A percentile compares a stretch with the other conserved stretches of the same genome.
Conservation (phyloP, 805 yeast genomes). For the Metschnikowia gelsemii region DNA sequence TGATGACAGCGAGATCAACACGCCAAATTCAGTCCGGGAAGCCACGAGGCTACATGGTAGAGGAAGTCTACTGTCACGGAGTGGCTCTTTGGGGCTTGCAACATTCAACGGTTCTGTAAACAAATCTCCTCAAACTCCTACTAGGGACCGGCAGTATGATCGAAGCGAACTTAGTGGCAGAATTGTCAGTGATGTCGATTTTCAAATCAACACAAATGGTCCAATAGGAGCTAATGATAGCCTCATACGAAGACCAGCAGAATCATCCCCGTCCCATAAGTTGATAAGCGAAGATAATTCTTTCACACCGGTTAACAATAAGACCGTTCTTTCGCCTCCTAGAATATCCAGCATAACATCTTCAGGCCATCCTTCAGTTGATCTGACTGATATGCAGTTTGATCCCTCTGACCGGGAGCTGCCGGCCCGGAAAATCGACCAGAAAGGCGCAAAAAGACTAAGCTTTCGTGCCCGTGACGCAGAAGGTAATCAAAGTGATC, state of each 20-base stretch:
- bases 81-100: neutral
- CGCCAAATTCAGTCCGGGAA: constrained; percentile 7
- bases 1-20: constrained; percentile 7
- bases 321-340: constrained; percentile 5
- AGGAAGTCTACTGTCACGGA: neutral
- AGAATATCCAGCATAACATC: neutral
- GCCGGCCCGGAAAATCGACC: constrained; percentile 10
- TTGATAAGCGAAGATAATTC: constrained; percentile 27
- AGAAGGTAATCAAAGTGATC: neutral
- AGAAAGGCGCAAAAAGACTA: neutral
- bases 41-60: neutral
- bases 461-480: no score
- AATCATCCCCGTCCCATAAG: constrained; percentile 16
- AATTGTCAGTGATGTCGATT: no score
- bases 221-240: neutral
- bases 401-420: constrained; percentile 26
- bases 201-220: no score
- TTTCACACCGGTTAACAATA: constrained; percentile 21
- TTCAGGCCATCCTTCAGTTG: neutral
- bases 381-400: constrained; percentile 24
- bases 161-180: neutral
- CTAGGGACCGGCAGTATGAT: neutral
- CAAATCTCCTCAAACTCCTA: constrained; percentile 5
- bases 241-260: neutral
- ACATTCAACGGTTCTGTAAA: neutral